These are phyloP conservation scores for Rhodotorula graminis DNA, from an alignment of 768 basidiomycete species.

Conservation along the genomic window DNA sequence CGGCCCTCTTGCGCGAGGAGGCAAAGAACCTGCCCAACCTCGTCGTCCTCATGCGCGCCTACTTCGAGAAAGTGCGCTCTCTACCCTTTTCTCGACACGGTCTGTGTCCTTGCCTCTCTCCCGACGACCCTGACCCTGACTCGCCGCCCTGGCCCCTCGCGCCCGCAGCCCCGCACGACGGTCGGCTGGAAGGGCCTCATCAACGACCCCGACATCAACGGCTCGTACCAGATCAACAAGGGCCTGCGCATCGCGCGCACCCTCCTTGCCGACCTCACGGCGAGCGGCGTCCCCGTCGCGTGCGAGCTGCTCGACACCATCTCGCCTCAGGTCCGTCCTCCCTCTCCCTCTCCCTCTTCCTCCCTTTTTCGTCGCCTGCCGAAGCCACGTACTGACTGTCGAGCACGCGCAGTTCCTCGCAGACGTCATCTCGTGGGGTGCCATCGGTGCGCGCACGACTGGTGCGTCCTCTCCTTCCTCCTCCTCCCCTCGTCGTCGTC, in stretches of 20 bases:
- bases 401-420: constrained; percentile 37
- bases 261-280: constrained; percentile 83
- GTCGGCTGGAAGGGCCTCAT: constrained; percentile 75
- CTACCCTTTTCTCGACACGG: not conserved
- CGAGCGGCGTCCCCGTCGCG: constrained; percentile 84
- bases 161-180: constrained; percentile 83
- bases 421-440: constrained; percentile 77
- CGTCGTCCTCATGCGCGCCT: constrained; percentile 89
- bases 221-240: constrained; percentile 94
- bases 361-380: too few species aligned
- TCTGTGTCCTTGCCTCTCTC: too few species aligned
- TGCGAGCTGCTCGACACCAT: constrained; percentile 79
- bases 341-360: not conserved
- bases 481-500: rapidly evolving
- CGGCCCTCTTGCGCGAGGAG: constrained; percentile 57
- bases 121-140: too few species aligned
- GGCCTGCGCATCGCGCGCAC: constrained; percentile 82
- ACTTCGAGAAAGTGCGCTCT: constrained; percentile 64
- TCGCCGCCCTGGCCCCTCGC: not conserved
- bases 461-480: not conserved
- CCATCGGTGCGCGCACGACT: constrained; percentile 94
- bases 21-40: constrained; percentile 61
- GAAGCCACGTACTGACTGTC: too few species aligned
- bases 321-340: constrained; percentile 41
- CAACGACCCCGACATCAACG: constrained; percentile 87